phyloP scores from a whole-genome alignment of 352 stramenopile genomes.

The Aphanomyces astaci region DNA sequence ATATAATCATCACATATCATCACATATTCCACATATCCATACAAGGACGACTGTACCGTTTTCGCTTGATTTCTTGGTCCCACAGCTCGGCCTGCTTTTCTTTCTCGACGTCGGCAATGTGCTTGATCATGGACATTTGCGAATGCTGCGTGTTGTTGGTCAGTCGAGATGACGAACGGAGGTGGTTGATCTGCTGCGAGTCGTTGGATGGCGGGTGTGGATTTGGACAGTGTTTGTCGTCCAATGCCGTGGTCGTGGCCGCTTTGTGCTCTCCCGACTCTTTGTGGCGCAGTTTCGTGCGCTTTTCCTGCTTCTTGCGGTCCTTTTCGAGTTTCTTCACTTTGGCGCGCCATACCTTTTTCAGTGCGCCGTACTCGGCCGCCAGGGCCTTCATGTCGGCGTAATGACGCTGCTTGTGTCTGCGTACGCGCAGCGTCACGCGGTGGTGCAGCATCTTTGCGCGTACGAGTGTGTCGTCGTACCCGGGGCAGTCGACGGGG shows the following conservation, averaged over 20 bases:
- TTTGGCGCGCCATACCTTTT: slow-evolving; percentile 72
- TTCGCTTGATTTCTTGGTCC: slow-evolving; percentile 77
- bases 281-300: slow-evolving; percentile 43
- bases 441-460: slow-evolving; percentile 38
- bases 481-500: slow-evolving; percentile 67
- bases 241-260: slow-evolving; percentile 36
- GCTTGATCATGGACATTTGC: slow-evolving; percentile 7
- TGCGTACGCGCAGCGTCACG: slow-evolving; percentile 54
- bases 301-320: slow-evolving; percentile 77
- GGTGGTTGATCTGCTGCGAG: slow-evolving; percentile 32
- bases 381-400: slow-evolving; percentile 63
- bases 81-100: slow-evolving; percentile 59
- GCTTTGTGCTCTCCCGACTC: slow-evolving; percentile 37
- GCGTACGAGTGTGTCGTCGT: slow-evolving; percentile 58
- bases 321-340: slow-evolving; percentile 85
- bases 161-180: slow-evolving; percentile 73
- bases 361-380: slow-evolving; percentile 70
- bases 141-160: slow-evolving; percentile 69
- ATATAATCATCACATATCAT: no score
- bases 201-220: slow-evolving; percentile 30
- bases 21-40: neutral
- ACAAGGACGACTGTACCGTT: slow-evolving; percentile 27
- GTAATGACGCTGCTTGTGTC: slow-evolving; percentile 54
- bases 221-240: no score
- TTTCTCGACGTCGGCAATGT: slow-evolving; percentile 42